Evolutionary conservation across 306 rosid genomes (phyloP), one percentile per base, ranked within the genome.

Genomic region (Quercus variabilis): DNA sequence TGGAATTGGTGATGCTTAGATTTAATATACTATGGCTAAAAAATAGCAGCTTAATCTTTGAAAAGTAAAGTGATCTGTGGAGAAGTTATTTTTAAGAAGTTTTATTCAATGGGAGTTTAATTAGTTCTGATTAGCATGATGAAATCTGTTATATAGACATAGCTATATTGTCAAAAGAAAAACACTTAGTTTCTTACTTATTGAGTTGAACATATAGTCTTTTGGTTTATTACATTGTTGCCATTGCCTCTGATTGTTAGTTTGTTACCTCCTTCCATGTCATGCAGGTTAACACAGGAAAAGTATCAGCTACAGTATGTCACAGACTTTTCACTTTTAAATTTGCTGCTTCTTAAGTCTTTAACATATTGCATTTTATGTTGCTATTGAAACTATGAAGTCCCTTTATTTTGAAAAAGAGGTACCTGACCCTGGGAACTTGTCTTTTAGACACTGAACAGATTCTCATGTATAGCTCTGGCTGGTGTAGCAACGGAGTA

Each of bases 401-500:
- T 71, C 41, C 58, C 20, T n/a, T 77, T 23, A 10, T 76, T 82
- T 49, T 76, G 76, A 71, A 77, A 72, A 62, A 52, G 62, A 74
- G 77, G 72, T 58, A 55, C 81, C 65, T 60, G 41, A 69, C 57
- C 60, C 30, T 76, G 69, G 79, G 71, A 81, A 70, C 87, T 25
- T 74, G 2, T 84, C 74, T 80, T 76, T 74, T 78, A 95, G 99
- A 90, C 87, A 71, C 82, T 95, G 87, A 89, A 90, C 94, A 91
- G 80, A 88, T 90, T 95, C 92, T 90, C 98, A 15, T 92, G 99
- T 81, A 77, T 92, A 84, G 98, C 98, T 52, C 89, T 92, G 38
- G 98, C 98, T 20, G 98, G 99, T 41, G 97, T 95, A 76, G 91
- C 92, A 28, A 83, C 98, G 2, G 99, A 95, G 84, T 92, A 95